Conservation (phyloP, 2,329 filamentous ascomycete genomes). For the Clarireedia hainanense region DNA sequence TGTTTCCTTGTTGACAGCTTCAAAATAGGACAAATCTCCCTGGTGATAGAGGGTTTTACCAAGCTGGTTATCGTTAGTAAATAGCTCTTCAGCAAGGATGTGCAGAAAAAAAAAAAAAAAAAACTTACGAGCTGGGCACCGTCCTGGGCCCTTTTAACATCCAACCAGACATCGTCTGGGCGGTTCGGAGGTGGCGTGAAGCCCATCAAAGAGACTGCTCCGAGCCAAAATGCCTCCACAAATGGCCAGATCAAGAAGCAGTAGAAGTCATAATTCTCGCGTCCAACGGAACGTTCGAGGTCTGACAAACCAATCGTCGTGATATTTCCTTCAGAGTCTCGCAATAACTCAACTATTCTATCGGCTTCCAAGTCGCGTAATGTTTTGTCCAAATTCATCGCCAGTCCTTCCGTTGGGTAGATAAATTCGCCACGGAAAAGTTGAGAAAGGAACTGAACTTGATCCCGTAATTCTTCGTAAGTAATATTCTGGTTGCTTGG, state of each 20-base stretch:
- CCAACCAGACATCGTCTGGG: slow-evolving; percentile 64
- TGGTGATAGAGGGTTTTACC: slow-evolving; percentile 97
- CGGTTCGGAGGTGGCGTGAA: slow-evolving; percentile 59
- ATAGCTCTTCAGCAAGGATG: neutral
- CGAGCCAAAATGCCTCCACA: slow-evolving; percentile 89
- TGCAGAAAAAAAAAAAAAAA: slow-evolving; percentile 10
- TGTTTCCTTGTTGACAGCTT: slow-evolving; percentile 97
- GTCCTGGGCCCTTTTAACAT: slow-evolving; percentile 68
- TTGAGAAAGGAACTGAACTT: slow-evolving; percentile 84
- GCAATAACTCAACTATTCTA: slow-evolving; percentile 62
- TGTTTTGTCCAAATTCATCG: slow-evolving; percentile 72
- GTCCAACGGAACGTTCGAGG: slow-evolving; percentile 65
- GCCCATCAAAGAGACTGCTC: slow-evolving; percentile 79
- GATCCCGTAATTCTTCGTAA: slow-evolving; percentile 63
- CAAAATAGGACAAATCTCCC: slow-evolving; percentile 93
- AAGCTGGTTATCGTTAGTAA: slow-evolving; percentile 43
- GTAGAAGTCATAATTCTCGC: slow-evolving; percentile 98
- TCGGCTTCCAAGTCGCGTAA: slow-evolving; percentile 71
- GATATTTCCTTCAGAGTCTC: slow-evolving; percentile 48
- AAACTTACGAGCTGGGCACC: slow-evolving; percentile 65
- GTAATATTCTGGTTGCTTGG: slow-evolving; percentile 71
- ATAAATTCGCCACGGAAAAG: slow-evolving; percentile 97
- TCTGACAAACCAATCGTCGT: slow-evolving; percentile 65
- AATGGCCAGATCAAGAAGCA: slow-evolving; percentile 99
- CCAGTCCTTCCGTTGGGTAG: slow-evolving; percentile 80